phyloP scores from a whole-genome alignment of 2,329 filamentous ascomycete species.

The Cladosporium colombiae region DNA sequence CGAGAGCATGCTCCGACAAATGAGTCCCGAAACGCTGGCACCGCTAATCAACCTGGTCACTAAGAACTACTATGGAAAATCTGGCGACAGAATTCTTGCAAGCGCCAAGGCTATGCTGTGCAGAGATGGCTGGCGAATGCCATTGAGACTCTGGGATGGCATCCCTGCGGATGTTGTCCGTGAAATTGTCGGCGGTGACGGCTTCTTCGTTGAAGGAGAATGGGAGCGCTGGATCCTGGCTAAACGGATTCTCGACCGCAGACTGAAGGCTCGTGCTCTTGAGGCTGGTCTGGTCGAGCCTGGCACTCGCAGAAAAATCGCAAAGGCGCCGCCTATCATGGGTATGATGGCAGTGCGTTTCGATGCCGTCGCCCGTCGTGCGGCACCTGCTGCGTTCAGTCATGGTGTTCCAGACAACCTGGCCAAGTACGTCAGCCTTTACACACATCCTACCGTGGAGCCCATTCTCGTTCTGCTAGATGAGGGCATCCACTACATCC shows the following conservation, averaged over 20 bases:
- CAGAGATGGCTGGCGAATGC: constrained; percentile 59
- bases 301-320: constrained; percentile 44
- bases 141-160: constrained; percentile 56
- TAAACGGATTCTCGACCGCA: constrained; percentile 55
- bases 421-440: constrained; percentile 52
- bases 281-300: constrained; percentile 51
- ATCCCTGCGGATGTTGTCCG: constrained; percentile 59
- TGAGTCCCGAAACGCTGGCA: constrained; percentile 52
- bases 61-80: constrained; percentile 56
- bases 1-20: constrained; percentile 56
- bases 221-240: constrained; percentile 60
- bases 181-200: constrained; percentile 61
- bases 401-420: constrained; percentile 46
- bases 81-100: constrained; percentile 56
- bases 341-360: constrained; percentile 55
- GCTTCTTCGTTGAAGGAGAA: constrained; percentile 59
- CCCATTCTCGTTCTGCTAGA: constrained; percentile 58
- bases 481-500: constrained; percentile 61
- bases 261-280: constrained; percentile 49
- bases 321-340: constrained; percentile 50
- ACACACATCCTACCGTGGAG: constrained; percentile 57
- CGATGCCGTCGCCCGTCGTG: constrained; percentile 53
- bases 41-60: constrained; percentile 56
- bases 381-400: constrained; percentile 19
- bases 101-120: constrained; percentile 61